phyloP scores from a whole-genome alignment of 2,329 filamentous ascomycete genomes.

The Trichoderma sp. region DNA sequence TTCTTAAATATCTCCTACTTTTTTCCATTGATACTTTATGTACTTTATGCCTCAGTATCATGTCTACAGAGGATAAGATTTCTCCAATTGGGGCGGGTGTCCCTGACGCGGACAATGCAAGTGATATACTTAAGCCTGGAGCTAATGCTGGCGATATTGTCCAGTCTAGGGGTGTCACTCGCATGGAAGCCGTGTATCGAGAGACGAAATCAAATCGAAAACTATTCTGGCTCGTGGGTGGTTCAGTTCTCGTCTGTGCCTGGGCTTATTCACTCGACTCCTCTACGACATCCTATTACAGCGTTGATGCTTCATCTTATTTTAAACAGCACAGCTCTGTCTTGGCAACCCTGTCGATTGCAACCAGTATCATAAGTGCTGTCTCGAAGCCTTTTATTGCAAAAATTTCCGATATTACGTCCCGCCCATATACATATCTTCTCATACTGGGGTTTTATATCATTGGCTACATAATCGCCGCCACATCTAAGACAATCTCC shows the following conservation, averaged over 20 bases:
- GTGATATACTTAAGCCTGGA: slow-evolving; percentile 23
- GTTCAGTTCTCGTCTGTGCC: slow-evolving; percentile 35
- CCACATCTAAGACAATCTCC: slow-evolving; percentile 52
- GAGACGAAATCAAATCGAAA: slow-evolving; percentile 30
- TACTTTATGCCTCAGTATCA: neutral
- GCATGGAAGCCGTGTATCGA: slow-evolving; percentile 36
- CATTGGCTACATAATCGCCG: slow-evolving; percentile 59
- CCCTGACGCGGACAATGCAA: neutral
- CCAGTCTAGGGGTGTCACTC: slow-evolving; percentile 29
- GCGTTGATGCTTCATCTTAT: slow-evolving; percentile 33
- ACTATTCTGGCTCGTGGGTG: slow-evolving; percentile 32
- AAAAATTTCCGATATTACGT: slow-evolving; percentile 63
- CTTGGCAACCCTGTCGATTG: slow-evolving; percentile 33
- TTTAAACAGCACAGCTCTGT: slow-evolving; percentile 33
- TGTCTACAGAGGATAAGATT: neutral
- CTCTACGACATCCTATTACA: slow-evolving; percentile 34
- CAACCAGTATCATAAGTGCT: slow-evolving; percentile 45
- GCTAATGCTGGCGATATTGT: slow-evolving; percentile 27
- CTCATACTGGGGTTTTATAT: slow-evolving; percentile 56
- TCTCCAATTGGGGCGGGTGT: neutral
- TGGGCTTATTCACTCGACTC: slow-evolving; percentile 36
- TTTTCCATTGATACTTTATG: neutral
- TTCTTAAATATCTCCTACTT: neutral
- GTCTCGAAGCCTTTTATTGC: slow-evolving; percentile 62
- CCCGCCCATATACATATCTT: slow-evolving; percentile 61